phyloP scores from a whole-genome alignment of 495 filamentous ascomycete species.

The Penicillium lagena region DNA sequence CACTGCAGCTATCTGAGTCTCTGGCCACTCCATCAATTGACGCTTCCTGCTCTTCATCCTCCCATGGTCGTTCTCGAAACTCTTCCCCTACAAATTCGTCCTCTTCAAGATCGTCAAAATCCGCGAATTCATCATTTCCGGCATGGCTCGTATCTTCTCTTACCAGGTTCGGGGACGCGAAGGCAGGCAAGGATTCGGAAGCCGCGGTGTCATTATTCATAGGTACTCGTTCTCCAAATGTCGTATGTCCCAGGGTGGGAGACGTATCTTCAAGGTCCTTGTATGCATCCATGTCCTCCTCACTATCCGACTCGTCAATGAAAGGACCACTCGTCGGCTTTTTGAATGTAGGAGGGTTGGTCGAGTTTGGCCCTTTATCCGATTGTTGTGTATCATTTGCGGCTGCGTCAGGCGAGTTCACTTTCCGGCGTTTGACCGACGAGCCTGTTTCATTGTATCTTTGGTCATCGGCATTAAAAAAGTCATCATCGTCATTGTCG shows the following conservation, averaged over 20 bases:
- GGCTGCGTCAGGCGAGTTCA: slow-evolving; percentile 20
- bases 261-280: slow-evolving; percentile 12
- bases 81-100: slow-evolving; percentile 32
- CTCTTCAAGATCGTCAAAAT: slow-evolving; percentile 64
- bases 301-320: slow-evolving; percentile 62
- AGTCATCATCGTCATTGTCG: slow-evolving; percentile 22
- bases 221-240: slow-evolving; percentile 2
- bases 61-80: slow-evolving; percentile 34
- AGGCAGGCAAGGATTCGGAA: slow-evolving; percentile 28
- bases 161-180: slow-evolving; percentile 37
- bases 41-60: slow-evolving; percentile 19
- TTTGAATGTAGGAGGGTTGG: slow-evolving; percentile 4
- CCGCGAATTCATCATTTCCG: slow-evolving; percentile 53
- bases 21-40: slow-evolving; percentile 10
- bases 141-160: slow-evolving; percentile 51
- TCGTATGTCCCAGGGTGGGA: not conserved
- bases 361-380: slow-evolving; percentile 3
- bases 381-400: slow-evolving; percentile 6
- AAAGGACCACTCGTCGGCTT: slow-evolving; percentile 45
- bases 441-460: slow-evolving; percentile 23
- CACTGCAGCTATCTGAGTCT: slow-evolving; percentile 13
- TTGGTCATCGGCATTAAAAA: slow-evolving; percentile 6
- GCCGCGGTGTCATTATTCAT: slow-evolving; percentile 39
- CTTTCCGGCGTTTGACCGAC: slow-evolving; percentile 33
- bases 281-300: slow-evolving; percentile 40